Percentiles rank a stretch among this genome's conserved stretches.
These are phyloP conservation scores for Tubosaeta sp. DNA, from an alignment of 768 basidiomycete species.

Conservation along the genomic window DNA sequence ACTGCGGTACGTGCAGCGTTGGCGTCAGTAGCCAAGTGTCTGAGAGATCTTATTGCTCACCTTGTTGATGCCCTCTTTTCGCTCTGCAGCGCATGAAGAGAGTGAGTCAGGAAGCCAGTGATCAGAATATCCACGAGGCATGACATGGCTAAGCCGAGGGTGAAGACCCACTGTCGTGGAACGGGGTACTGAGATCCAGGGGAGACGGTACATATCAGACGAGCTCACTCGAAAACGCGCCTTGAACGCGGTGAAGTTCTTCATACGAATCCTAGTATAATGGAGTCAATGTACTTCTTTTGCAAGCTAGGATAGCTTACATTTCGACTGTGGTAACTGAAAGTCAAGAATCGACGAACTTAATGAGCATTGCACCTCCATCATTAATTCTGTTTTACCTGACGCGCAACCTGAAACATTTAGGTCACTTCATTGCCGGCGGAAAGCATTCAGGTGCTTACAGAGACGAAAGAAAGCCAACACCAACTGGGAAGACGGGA, in stretches of 20 bases:
- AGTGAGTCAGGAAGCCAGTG: conserved; percentile 41
- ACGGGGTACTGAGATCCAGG: not conserved
- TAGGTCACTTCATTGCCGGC: not conserved
- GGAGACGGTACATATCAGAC: not conserved
- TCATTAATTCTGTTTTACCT: conserved; percentile 13
- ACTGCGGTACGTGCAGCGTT: conserved; percentile 26
- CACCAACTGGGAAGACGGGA: conserved; percentile 16
- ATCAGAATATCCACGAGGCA: conserved; percentile 48
- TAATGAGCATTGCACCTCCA: conserved; percentile 8
- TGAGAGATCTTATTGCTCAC: conserved; percentile 14
- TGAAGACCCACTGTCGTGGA: conserved; percentile 44
- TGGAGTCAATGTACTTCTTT: not conserved
- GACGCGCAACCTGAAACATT: conserved; percentile 33
- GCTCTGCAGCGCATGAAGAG: conserved; percentile 36
- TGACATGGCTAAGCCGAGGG: conserved; percentile 47
- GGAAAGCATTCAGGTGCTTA: conserved; percentile 12
- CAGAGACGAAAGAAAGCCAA: conserved; percentile 30
- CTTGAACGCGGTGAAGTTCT: conserved; percentile 24
- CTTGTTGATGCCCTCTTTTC: conserved; percentile 39
- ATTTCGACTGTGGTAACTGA: conserved; percentile 30
- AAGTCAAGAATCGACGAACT: conserved; percentile 11
- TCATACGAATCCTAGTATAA: conserved; percentile 22
- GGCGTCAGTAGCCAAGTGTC: not conserved
- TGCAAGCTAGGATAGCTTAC: conserved; percentile 10
- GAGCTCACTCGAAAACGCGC: conserved; percentile 18